These are phyloP conservation scores for Phytophthora meadii DNA, from an alignment of 352 stramenopile genomes.

Conservation along the genomic window DNA sequence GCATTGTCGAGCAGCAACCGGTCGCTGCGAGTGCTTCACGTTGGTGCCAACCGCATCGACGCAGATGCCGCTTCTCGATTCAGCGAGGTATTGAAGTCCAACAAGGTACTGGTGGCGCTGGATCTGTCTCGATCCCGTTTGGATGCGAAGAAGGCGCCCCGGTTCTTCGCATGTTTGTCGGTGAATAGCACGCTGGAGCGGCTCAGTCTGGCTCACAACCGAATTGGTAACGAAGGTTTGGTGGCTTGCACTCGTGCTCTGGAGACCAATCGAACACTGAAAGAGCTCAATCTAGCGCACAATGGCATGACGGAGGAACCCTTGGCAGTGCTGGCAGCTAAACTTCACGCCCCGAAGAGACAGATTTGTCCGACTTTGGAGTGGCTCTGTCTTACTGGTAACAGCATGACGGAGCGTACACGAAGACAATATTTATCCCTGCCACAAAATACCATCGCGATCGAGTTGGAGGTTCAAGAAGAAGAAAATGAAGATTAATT, in stretches of 20 bases:
- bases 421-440: conserved; percentile 39
- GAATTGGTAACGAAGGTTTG: conserved; percentile 76
- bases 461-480: conserved; percentile 55
- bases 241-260: conserved; percentile 65
- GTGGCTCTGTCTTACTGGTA: conserved; percentile 68
- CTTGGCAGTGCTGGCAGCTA: conserved; percentile 51
- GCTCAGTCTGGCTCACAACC: conserved; percentile 70
- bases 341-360: conserved; percentile 35
- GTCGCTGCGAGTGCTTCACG: conserved; percentile 56
- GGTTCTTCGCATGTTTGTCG: conserved; percentile 72
- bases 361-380: conserved; percentile 37
- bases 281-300: conserved; percentile 75
- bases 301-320: conserved; percentile 84
- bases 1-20: conserved; percentile 54
- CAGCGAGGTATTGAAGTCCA: conserved; percentile 62
- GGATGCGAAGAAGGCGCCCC: conserved; percentile 58
- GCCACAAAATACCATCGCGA: conserved; percentile 33
- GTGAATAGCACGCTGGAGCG: conserved; percentile 64
- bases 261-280: conserved; percentile 58
- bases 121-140: conserved; percentile 71
- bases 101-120: conserved; percentile 52
- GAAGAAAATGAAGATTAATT: conserved; percentile 1
- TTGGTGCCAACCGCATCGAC: conserved; percentile 71
- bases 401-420: conserved; percentile 70
- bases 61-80: conserved; percentile 63